Evolutionary conservation across 306 rosid species (phyloP).

Genomic region (Quercus engelmannii): DNA sequence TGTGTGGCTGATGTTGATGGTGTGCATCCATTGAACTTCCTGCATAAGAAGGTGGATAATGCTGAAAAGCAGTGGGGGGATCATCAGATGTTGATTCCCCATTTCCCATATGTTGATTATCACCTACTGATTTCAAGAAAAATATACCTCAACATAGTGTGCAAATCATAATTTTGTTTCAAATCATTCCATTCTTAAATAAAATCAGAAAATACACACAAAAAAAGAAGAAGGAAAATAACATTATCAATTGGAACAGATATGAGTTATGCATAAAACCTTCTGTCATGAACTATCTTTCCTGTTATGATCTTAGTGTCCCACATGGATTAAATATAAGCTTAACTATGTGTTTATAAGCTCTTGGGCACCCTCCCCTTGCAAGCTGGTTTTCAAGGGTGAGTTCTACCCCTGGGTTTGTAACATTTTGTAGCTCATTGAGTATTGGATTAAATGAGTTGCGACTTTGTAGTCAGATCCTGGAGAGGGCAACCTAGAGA

Average conservation of each 20-base stretch:
- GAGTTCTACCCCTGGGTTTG: too few relatives aligned
- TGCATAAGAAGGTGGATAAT: constrained; percentile 22
- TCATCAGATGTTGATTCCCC: constrained; percentile 47
- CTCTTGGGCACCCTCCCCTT: too few relatives aligned
- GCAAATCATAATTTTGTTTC: background rate
- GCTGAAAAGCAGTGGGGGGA: constrained; percentile 28
- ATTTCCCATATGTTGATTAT: constrained; percentile 57
- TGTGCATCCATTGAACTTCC: constrained; percentile 32
- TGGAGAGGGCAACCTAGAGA: too few relatives aligned
- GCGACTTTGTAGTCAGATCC: too few relatives aligned
- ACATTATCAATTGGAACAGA: background rate
- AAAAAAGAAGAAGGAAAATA: background rate
- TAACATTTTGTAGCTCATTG: too few relatives aligned
- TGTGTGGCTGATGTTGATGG: constrained; percentile 25
- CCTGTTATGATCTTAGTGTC: too few relatives aligned
- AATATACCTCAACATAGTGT: background rate
- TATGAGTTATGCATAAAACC: background rate
- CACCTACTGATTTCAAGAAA: constrained; percentile 23
- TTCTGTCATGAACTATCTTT: background rate
- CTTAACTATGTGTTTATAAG: too few relatives aligned
- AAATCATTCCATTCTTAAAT: background rate
- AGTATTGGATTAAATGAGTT: too few relatives aligned
- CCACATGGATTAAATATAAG: too few relatives aligned
- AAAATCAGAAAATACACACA: background rate
- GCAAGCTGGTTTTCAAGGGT: too few relatives aligned